Evolutionary conservation across 345 rosid genomes (phyloP), one percentile per base, ranked within the genome.

Genomic region (Pelargonium nanum): DNA sequence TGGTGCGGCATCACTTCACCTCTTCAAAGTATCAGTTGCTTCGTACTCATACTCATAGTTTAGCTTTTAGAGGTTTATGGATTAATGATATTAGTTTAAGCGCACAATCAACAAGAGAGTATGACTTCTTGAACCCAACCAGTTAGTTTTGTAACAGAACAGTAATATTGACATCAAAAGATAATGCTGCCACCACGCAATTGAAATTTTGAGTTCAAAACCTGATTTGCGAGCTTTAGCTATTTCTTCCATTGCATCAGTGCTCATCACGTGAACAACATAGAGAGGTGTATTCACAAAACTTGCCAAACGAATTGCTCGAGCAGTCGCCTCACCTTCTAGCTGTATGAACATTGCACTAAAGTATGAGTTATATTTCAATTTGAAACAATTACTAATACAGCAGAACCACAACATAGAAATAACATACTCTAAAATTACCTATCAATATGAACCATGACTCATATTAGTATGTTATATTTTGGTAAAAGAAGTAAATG

Each of bases 231-330:
- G 80, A 69, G 97, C 99, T 80, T 72, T 81, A 71, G 95, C 95
- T 65, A 93, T 80, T 78, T 93, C 99, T 68, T 93, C 97, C 95
- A 93, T 85, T 50, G 97, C 99, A 74, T 93, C 99, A 57, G 78
- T 81, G 85, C 97, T 93, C 96, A 93, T 93, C 69, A 93, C 99
- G 79, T 93, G 99, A 72, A 89, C 99, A 50, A 89, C 89, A 69
- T 93, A 93, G 17, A 93, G 89, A 57, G 97, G 99, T 0, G 96
- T 90, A 77, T 89, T 83, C 65, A 90, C 86, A 79, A 93, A 93
- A 61, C 66, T 67, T 20, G 99, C 99, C 77, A 89, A 86, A 65
- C 73, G 95, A 78, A 93, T 80, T 53, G 99, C 99, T 28, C 97
- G 85, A 60, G 92, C 67, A 65, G 97, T 93, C 74, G 99, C 99